Evolutionary conservation across 371 early-diverging fungal species (phyloP).

Genomic region (Mortierella sp.): DNA sequence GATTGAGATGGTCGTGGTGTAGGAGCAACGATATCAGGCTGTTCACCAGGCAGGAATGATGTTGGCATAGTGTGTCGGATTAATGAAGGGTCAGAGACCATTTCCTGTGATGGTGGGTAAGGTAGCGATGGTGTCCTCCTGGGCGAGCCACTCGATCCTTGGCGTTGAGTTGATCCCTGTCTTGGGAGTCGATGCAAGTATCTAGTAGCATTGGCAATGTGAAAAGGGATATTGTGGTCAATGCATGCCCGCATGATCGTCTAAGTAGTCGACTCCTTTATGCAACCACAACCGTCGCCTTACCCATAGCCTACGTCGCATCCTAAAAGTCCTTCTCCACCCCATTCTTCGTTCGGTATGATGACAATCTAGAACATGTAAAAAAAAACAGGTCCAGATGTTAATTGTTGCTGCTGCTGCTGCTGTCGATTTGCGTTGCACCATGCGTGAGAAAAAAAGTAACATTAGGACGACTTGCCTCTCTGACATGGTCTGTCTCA

Average conservation of each 20-base stretch:
- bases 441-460: neutral
- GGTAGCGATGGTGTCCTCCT: slow-evolving; percentile 40
- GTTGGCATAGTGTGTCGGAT: slow-evolving; percentile 42
- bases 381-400: neutral
- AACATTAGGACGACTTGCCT: slow-evolving; percentile 52
- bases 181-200: slow-evolving; percentile 55
- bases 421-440: neutral
- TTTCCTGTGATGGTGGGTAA: slow-evolving; percentile 45
- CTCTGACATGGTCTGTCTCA: slow-evolving; percentile 76
- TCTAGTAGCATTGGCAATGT: slow-evolving; percentile 5
- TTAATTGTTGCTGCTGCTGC: neutral
- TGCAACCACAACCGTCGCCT: slow-evolving; percentile 15
- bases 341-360: slow-evolving; percentile 79
- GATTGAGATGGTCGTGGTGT: slow-evolving; percentile 52
- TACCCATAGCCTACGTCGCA: slow-evolving; percentile 80
- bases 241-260: neutral
- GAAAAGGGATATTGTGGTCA: neutral
- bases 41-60: slow-evolving; percentile 37
- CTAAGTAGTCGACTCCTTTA: neutral
- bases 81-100: slow-evolving; percentile 14
- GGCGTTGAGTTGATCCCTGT: slow-evolving; percentile 30
- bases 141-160: slow-evolving; percentile 22
- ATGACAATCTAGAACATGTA: slow-evolving; percentile 65
- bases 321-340: slow-evolving; percentile 76
- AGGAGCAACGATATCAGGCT: slow-evolving; percentile 45